Base-by-base conservation (phyloP, 1,284 basidiomycete genomes). In the Puccinia triticina region DNA sequence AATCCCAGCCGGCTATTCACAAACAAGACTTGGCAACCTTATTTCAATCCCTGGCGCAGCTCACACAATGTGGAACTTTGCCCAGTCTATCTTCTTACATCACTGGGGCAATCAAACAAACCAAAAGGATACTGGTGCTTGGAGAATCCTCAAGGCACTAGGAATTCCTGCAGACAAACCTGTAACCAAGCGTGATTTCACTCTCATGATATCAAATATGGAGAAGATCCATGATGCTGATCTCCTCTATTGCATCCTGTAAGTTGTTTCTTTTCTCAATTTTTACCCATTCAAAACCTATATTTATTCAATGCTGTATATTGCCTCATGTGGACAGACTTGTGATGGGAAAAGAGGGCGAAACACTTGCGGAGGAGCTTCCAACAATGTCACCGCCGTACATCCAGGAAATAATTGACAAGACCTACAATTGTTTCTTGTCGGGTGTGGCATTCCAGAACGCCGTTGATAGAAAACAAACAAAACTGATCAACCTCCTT, bases 11-110 rank as follows among this genome's bases (percentile, higher is more conserved):
- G 26, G 61, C 7, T 32, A 53, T 53, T 1, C 12, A 2, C 43
- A 67, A 48, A 67, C 26, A 53, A 53, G 46, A 14, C 23, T 78
- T 11, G 21, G 14, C 16, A 78, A 78, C 37, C 29, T 48, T 29
- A 32, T 78, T 0, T 21, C 48, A 11, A 43, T 78, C 48, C 77
- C 50, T 50, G 77, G 77, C n/a, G 77, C 77, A 48, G 61, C 46
- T 18, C 77, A 78, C 16, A 78, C 61, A n/a, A 34, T 69, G 64
- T 69, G 77, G 77, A 78, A 78, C 32, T 26, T 78, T 32, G 12
- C 57, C 0, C 77, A 78, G 21, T 32, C 37, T 16, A 43, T 64
- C 2, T n/a, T 69, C 23, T 12, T 69, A 11, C 21, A 29, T 14
- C 40, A 50, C 34, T 78, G 61, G 61, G 77, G 77, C 1, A 37